Percentiles rank a stretch among this genome's conserved stretches.
These are phyloP conservation scores for Halenospora varia DNA, from an alignment of 495 filamentous ascomycete genomes.

Conservation along the genomic window DNA sequence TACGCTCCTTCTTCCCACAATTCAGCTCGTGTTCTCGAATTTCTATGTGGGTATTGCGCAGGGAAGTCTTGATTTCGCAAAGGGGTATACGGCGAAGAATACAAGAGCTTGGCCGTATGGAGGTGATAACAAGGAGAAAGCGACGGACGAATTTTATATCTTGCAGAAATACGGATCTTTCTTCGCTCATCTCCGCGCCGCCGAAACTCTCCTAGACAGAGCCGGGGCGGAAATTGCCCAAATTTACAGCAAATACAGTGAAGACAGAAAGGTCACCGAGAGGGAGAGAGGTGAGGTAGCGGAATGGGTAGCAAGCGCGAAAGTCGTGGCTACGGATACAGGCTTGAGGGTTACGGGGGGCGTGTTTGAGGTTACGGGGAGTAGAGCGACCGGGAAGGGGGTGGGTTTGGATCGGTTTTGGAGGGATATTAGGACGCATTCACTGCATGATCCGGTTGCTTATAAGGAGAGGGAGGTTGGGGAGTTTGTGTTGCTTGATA, in stretches of 20 bases:
- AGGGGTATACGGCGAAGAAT: slow-evolving; percentile 43
- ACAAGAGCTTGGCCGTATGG: slow-evolving; percentile 59
- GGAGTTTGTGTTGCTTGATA: slow-evolving; percentile 44
- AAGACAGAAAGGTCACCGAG: slow-evolving; percentile 36
- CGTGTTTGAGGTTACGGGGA: slow-evolving; percentile 57
- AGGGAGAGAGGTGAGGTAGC: slow-evolving; percentile 50
- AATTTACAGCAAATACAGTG: slow-evolving; percentile 36
- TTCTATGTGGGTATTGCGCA: slow-evolving; percentile 59
- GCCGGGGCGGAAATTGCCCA: slow-evolving; percentile 41
- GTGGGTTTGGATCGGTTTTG: slow-evolving; percentile 58
- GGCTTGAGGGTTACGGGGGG: slow-evolving; percentile 50
- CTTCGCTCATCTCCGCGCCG: slow-evolving; percentile 52
- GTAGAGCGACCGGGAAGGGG: slow-evolving; percentile 46
- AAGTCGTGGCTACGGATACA: slow-evolving; percentile 55
- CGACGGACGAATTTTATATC: slow-evolving; percentile 60
- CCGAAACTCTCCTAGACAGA: slow-evolving; percentile 49
- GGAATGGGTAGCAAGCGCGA: slow-evolving; percentile 55
- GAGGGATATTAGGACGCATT: slow-evolving; percentile 57
- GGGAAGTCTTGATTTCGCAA: slow-evolving; percentile 45
- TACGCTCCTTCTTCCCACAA: slow-evolving; percentile 50
- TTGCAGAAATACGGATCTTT: slow-evolving; percentile 57
- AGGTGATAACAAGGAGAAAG: slow-evolving; percentile 46
- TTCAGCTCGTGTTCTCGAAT: slow-evolving; percentile 59
- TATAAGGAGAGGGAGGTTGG: slow-evolving; percentile 59
- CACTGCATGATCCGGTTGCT: slow-evolving; percentile 57